phyloP scores from a whole-genome alignment of 192 early-diverging fungal genomes.

The Coemansia sp. region DNA sequence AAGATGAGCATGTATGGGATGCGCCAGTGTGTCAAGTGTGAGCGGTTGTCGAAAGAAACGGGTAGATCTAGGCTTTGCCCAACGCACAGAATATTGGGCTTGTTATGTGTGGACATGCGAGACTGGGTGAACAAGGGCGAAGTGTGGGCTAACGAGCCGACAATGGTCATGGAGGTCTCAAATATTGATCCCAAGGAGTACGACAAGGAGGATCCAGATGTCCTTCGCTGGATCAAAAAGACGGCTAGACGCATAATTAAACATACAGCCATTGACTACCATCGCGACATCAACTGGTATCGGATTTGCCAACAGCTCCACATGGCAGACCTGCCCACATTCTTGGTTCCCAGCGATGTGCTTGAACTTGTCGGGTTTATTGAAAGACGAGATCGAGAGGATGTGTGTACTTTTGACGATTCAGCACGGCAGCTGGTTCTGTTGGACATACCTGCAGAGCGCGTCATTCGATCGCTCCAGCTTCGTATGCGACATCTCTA shows the following conservation, averaged over 20 bases:
- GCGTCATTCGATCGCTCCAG: conserved; percentile 40
- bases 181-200: conserved; percentile 50
- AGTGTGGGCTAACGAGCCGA: conserved; percentile 50
- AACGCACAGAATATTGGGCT: conserved; percentile 35
- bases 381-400: conserved; percentile 36
- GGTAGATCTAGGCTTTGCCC: conserved; percentile 22
- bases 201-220: conserved; percentile 50
- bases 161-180: conserved; percentile 50
- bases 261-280: conserved; percentile 42
- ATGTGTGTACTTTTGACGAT: conserved; percentile 31
- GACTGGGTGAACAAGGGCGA: conserved; percentile 56
- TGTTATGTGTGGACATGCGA: conserved; percentile 50
- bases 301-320: conserved; percentile 41
- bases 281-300: conserved; percentile 56
- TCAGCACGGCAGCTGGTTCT: conserved; percentile 35
- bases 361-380: conserved; percentile 43
- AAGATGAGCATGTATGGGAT: conserved; percentile 8
- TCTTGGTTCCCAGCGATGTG: conserved; percentile 27
- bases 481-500: conserved; percentile 48
- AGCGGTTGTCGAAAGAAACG: conserved; percentile 7
- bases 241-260: conserved; percentile 35
- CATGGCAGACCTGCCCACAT: conserved; percentile 39
- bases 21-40: conserved; percentile 35
- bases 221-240: conserved; percentile 43
- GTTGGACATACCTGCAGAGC: conserved; percentile 33